Evolutionary conservation across 306 rosid species (phyloP).

Genomic region (Alnus glutinosa): DNA sequence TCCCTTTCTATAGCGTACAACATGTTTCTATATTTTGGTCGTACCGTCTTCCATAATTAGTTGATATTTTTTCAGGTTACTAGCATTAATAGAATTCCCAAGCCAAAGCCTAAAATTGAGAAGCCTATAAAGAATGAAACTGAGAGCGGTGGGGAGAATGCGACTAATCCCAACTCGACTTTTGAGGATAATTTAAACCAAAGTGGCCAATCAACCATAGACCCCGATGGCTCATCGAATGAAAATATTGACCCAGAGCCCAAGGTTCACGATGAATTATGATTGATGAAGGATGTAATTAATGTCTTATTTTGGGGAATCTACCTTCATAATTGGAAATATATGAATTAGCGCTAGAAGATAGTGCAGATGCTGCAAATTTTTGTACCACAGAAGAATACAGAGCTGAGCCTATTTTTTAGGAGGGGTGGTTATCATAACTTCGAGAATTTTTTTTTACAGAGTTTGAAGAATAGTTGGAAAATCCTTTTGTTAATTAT

Average conservation of each 20-base stretch:
- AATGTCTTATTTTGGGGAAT: conserved; percentile 23
- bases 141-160: conserved; percentile 45
- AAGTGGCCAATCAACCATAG: conserved; percentile 37
- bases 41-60: conserved; percentile 15
- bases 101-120: conserved; percentile 85
- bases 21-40: conserved; percentile 10
- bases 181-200: conserved; percentile 45
- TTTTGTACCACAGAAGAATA: conserved; percentile 22
- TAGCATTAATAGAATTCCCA: conserved; percentile 70
- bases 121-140: conserved; percentile 63
- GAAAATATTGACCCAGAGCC: conserved; percentile 40
- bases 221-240: conserved; percentile 38
- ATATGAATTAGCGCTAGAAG: conserved; percentile 30
- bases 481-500: no score
- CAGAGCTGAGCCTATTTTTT: conserved; percentile 15
- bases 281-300: conserved; percentile 38
- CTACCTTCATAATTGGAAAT: conserved; percentile 33
- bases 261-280: conserved; percentile 71
- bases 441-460: no score
- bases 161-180: conserved; percentile 39
- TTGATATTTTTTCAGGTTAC: conserved; percentile 47
- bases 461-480: no score
- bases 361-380: conserved; percentile 30
- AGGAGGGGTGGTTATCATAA: no score
- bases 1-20: conserved; percentile 20